Evolutionary conservation across 1,284 basidiomycete species (phyloP).

Genomic region (Fomes fomentarius): DNA sequence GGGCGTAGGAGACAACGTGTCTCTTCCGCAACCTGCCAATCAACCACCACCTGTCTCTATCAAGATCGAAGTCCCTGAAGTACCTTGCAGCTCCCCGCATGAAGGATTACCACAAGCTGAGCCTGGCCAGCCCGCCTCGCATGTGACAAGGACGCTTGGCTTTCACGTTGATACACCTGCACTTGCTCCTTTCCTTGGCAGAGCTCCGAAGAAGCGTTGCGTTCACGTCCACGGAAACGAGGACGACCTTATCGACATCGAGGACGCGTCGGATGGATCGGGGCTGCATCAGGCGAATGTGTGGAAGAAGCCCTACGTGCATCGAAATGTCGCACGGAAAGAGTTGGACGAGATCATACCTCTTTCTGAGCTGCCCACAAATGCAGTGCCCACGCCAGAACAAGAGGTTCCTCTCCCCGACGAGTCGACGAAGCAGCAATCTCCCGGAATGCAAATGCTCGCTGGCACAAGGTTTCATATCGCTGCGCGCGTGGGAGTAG

Average conservation of each 20-base stretch:
- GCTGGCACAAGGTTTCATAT: conserved; percentile 66
- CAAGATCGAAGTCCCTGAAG: not conserved
- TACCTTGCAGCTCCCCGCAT: conserved; percentile 5
- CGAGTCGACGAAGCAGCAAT: not conserved
- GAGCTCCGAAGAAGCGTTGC: conserved; percentile 53
- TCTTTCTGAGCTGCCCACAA: conserved; percentile 2
- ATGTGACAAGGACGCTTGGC: conserved; percentile 65
- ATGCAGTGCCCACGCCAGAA: not conserved
- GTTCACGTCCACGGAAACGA: conserved; percentile 56
- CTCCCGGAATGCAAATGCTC: conserved; percentile 11
- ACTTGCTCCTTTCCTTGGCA: conserved; percentile 71
- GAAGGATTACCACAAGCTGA: not conserved
- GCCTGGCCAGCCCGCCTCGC: conserved; percentile 32
- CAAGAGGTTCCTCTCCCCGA: not conserved
- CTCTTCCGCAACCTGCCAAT: not conserved
- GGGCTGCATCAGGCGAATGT: conserved; percentile 9
- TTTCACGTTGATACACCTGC: conserved; percentile 71
- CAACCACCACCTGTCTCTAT: not conserved
- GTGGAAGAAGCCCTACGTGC: conserved; percentile 48
- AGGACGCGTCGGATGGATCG: conserved; percentile 17
- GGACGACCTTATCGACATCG: conserved; percentile 51
- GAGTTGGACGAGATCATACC: conserved; percentile 35
- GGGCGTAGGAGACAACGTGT: conserved; percentile 36
- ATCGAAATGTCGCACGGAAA: conserved; percentile 46
- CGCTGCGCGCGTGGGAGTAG: conserved; percentile 58